Base-by-base conservation (phyloP, 2,329 filamentous ascomycete genomes). In the Monosporascus sp. region DNA sequence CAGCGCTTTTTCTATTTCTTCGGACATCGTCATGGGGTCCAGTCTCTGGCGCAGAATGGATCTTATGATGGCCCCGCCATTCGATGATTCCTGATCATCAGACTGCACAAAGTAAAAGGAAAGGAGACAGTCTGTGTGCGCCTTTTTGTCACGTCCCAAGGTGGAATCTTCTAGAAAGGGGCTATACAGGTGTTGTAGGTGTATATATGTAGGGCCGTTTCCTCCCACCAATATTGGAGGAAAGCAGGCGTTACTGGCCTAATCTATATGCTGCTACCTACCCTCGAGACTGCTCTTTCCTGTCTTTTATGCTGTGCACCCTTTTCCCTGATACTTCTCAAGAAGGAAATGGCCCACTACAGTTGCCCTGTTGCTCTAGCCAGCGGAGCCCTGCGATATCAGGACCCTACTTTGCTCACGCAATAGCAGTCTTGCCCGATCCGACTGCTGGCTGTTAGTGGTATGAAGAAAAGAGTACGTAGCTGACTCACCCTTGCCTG, bases 401-500 rank as follows among this genome's bases (percentile, higher is more conserved):
- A 35, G 31, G 31, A 5, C 11, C 14, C 35, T 4, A 20, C 51
- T n/a, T 43, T 35, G 56, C 17, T 43, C 24, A 45, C 46, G 31
- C 20, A 43, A 63, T 37, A 48, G 64, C 58, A 4, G 60, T 63
- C 50, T 69, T 69, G 5, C 66, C 65, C 0, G 65, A 65, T 0
- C 66, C 65, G 51, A 68, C 63, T 67, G 31, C 31, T 35, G 9
- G 11, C 11, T 14, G 31, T 35, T 35, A 35, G 31, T 35, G 31
- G 14, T 35, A 35, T 35, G 31, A 11, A 35, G 28, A 5, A 5
- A 2, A 54, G 37, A 49, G 2, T 50, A 5, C 5, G 7, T 17
- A 14, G 6, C 49, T 50, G 31, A 57, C 63, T 55, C 40, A 68
- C 66, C 67, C 40, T 68, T 70, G 0, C 68, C 68, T 1, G 58